A percentile compares a stretch with the other conserved stretches of the same genome.
These are phyloP conservation scores for Letharia columbiana DNA, from an alignment of 495 filamentous ascomycete genomes.

Conservation along the genomic window DNA sequence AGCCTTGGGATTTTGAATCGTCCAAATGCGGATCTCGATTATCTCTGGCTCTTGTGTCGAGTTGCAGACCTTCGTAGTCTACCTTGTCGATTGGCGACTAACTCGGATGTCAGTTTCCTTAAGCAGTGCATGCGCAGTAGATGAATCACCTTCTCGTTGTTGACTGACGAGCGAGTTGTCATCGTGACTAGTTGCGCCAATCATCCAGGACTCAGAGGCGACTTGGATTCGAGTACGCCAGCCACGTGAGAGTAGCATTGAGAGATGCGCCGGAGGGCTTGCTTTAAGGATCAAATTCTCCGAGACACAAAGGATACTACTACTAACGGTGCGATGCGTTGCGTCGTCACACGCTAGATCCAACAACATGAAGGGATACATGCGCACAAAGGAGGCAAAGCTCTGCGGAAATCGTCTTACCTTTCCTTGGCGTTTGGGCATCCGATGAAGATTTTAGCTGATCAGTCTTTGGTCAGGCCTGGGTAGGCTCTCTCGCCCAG, in stretches of 20 bases:
- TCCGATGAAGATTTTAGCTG: background rate
- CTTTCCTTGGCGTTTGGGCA: background rate
- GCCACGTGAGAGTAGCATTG: slow-evolving; percentile 2
- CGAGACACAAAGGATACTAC: slow-evolving; percentile 10
- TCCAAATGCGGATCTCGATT: slow-evolving; percentile 14
- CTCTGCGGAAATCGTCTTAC: background rate
- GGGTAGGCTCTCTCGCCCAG: too few species aligned
- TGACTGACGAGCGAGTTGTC: slow-evolving; percentile 11
- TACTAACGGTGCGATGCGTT: background rate
- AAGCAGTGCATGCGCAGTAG: background rate
- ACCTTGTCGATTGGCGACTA: slow-evolving; percentile 17
- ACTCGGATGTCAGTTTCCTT: background rate
- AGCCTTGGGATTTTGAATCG: slow-evolving; percentile 13
- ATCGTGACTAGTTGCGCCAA: slow-evolving; percentile 10
- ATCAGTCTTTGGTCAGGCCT: slow-evolving; percentile 3
- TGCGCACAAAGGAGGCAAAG: slow-evolving; percentile 17
- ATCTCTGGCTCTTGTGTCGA: slow-evolving; percentile 24
- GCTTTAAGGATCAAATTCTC: slow-evolving; percentile 13
- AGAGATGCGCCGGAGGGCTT: slow-evolving; percentile 2
- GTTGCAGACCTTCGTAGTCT: slow-evolving; percentile 25
- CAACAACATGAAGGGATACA: background rate
- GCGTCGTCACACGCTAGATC: background rate
- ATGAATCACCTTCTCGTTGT: slow-evolving; percentile 2
- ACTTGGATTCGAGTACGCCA: background rate
- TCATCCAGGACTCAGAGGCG: background rate